These are phyloP conservation scores for Colletotrichum echinochloae DNA, from an alignment of 2,329 filamentous ascomycete species.

Conservation along the genomic window DNA sequence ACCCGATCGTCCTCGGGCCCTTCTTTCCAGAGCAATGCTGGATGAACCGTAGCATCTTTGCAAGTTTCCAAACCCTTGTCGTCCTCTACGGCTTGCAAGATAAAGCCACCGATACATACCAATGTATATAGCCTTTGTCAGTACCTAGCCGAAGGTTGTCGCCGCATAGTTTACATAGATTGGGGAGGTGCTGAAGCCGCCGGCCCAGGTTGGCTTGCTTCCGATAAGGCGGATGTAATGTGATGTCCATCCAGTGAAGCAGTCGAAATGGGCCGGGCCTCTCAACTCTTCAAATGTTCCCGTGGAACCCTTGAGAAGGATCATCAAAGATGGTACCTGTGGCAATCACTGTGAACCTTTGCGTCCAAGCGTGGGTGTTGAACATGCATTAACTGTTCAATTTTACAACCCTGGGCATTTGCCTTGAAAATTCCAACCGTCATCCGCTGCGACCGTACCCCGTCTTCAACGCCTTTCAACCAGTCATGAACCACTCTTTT, in stretches of 20 bases:
- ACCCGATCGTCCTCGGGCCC: no score
- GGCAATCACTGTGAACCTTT: no score
- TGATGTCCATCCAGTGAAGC: no score
- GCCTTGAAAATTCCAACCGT: slow-evolving; percentile 6
- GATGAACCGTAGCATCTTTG: background rate
- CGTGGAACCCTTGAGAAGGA: background rate
- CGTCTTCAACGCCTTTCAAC: slow-evolving; percentile 18
- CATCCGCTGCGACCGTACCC: slow-evolving; percentile 4
- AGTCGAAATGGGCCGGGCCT: no score
- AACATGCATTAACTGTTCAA: background rate
- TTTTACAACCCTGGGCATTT: background rate
- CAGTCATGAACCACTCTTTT: background rate
- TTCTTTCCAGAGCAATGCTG: background rate
- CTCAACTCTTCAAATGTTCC: background rate
- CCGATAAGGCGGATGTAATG: no score
- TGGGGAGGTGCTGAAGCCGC: no score
- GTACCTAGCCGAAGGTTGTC: no score
- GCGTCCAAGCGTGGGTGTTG: background rate
- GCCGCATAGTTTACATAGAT: no score
- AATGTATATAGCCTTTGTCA: background rate
- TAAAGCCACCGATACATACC: background rate
- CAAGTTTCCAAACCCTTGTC: background rate
- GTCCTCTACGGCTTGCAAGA: background rate
- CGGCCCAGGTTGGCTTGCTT: no score
- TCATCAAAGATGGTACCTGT: background rate